Evolutionary conservation across 2,329 filamentous ascomycete species (phyloP), one percentile per base, ranked within the genome.

Genomic region (Pyrenophora seminiperda): DNA sequence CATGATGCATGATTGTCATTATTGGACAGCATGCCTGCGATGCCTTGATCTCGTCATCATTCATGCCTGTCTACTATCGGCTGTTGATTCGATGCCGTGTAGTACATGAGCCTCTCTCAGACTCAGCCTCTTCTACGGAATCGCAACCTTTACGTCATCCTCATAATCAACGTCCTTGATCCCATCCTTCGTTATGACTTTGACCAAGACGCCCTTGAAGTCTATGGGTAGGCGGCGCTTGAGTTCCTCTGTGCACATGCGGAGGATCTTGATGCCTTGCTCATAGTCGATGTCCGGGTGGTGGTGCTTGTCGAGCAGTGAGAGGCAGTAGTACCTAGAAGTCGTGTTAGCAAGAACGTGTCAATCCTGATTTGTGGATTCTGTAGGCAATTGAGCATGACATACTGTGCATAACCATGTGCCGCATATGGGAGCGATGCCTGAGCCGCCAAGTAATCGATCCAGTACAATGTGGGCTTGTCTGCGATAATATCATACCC

Each of bases 221-320:
- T 99, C 94, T 72, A 99, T 92, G 53, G 94, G 94, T 81, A 99
- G 84, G 76, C 95, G 85, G 74, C 94, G 86, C 84, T 97, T 96
- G 72, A 99, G 79, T 81, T 99, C 94, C 74, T 97, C 92, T 62
- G 90, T 94, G 79, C 94, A 99, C 87, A 97, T 89, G 66, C 85
- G 87, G 68, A 99, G 80, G 57, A 99, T 85, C 81, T 96, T 94
- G 77, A 96, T 84, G 49, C 94, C 94, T 75, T 96, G 84, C 56
- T 89, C 91, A 46, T 94, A 86, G 54, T 83, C 84, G 75, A 99
- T 97, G 70, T 97, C 88, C 39, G 94, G 93, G 70, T 97, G 90
- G 75, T 99, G 94, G 75, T 99, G 94, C 81, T 99, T 99, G 79
- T 99, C 94, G 42, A 99, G 85, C 64, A 96, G 95, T 5, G 91